Base-by-base conservation (phyloP, 2,329 filamentous ascomycete genomes). In the Aspergillus novofumigatus region DNA sequence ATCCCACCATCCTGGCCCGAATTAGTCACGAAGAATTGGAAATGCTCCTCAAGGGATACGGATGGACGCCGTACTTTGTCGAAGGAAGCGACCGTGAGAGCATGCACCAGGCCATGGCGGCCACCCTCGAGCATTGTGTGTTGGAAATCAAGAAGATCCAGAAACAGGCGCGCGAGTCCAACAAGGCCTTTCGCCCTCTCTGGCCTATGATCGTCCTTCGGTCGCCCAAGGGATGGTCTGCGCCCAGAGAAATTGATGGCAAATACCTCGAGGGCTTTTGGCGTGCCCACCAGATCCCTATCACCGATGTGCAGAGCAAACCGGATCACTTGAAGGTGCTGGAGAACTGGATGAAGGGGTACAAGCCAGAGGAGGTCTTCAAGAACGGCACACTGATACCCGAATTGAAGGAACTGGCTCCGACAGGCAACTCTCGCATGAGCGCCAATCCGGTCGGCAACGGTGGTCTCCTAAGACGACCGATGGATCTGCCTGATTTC, bases 81-180 rank as follows among this genome's bases (percentile, higher is more conserved):
- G 88, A 92, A 68, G 89, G 89, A 51, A 85, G 85, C 61, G 88
- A 92, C 53, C 68, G 88, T 28, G 82, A 88, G 35, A 83, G 81
- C 49, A 92, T 92, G 89, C 88, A 92, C 68, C 89, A 92, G 72
- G 89, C 88, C 56, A 92, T 92, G 89, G 88, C 89, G 11, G 83
- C 83, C 47, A 92, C 89, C 0, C 76, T 92, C 28, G 89, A 92
- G 70, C 81, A 85, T 62, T 90, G 87, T 67, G 84, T 92, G 20
- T 72, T 79, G 17, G 86, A 91, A 68, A 92, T 92, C 68, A 80
- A 77, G 55, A 79, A 81, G 58, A 84, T 84, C 67, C 89, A 92
- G 72, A 88, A 89, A 72, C 75, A 90, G 69, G 87, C 88, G 23
- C 85, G 89, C 48, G 84, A 88, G 3, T 85, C 84, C 0, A 85